Evolutionary conservation across 2,329 filamentous ascomycete species (phyloP), one percentile per base, ranked within the genome.

Genomic region (Colletotrichum sp.): DNA sequence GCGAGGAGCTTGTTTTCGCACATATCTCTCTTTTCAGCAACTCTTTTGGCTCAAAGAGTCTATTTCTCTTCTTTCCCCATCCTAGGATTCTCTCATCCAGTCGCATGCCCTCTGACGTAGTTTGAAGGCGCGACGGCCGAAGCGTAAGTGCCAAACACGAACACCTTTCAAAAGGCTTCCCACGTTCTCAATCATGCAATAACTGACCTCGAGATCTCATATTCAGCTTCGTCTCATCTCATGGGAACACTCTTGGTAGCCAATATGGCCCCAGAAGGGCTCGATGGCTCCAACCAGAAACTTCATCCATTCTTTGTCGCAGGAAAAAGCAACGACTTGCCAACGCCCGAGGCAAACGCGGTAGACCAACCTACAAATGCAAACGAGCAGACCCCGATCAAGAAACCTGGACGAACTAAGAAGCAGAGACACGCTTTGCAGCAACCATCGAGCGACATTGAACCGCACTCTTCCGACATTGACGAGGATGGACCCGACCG

Each of bases 301-400:
- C 80, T 92, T 49, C 90, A 92, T 78, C 90, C 90, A 21, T 91
- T 92, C 83, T 92, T 92, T 80, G 80, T 83, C 2, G 82, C 83
- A 34, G 72, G 72, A 30, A 73, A 68, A 26, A 67, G 15, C n/a
- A 39, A 34, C 66, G 57, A 73, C 6, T 30, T 62, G 8, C 39
- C 39, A 52, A 57, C 34, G 18, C 13, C 52, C 49, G 63, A 69
- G 10, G 32, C 66, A 24, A 65, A 30, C 24, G n/a, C 36, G 16
- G 21, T 34, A 32, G 72, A 71, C 9, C 60, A 71, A 8, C 18
- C 49, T 52, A 15, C 57, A 3, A 30, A 9, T 15, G 13, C 24
- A 6, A 24, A 57, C 39, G 49, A 65, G 18, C 26, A 18, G 21
- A 28, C 15, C 7, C 49, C 24, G 21, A 52, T 12, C 6, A 30